These are phyloP conservation scores for Neurospora sp. DNA, from an alignment of 495 filamentous ascomycete genomes.

Conservation along the genomic window DNA sequence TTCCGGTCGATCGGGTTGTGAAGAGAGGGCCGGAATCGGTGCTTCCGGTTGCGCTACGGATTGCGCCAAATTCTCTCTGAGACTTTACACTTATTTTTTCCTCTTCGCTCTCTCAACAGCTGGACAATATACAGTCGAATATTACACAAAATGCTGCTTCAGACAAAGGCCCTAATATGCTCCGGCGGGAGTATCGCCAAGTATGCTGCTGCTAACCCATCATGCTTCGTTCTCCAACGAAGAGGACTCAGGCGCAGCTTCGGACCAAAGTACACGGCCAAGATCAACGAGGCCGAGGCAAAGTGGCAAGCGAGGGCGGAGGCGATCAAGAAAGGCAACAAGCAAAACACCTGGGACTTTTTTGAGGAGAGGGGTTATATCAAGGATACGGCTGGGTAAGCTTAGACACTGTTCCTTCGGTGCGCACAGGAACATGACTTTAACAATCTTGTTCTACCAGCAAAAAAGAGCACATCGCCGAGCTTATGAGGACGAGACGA, in stretches of 20 bases:
- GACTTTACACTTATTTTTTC: background rate
- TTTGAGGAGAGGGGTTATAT: conserved; percentile 74
- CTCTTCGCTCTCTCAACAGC: background rate
- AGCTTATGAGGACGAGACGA: conserved; percentile 57
- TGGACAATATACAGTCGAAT: background rate
- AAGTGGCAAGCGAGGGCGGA: conserved; percentile 48
- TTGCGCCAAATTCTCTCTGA: background rate
- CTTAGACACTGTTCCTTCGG: background rate
- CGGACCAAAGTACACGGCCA: conserved; percentile 38
- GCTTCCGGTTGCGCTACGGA: background rate
- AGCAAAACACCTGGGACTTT: conserved; percentile 52
- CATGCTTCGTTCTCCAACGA: background rate
- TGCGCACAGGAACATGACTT: background rate
- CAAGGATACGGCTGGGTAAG: conserved; percentile 73
- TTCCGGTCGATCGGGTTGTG: background rate
- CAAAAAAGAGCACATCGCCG: conserved; percentile 53
- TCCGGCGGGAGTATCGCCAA: background rate
- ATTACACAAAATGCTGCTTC: background rate
- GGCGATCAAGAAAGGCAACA: conserved; percentile 49
- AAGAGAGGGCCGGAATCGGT: background rate
- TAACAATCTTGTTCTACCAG: conserved; percentile 4
- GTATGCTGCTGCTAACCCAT: background rate
- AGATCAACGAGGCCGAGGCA: conserved; percentile 42
- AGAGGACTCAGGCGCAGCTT: conserved; percentile 10
- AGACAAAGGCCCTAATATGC: background rate